These are phyloP conservation scores for Conringia planisiliqua DNA, from an alignment of 345 rosid genomes.

Conservation along the genomic window DNA sequence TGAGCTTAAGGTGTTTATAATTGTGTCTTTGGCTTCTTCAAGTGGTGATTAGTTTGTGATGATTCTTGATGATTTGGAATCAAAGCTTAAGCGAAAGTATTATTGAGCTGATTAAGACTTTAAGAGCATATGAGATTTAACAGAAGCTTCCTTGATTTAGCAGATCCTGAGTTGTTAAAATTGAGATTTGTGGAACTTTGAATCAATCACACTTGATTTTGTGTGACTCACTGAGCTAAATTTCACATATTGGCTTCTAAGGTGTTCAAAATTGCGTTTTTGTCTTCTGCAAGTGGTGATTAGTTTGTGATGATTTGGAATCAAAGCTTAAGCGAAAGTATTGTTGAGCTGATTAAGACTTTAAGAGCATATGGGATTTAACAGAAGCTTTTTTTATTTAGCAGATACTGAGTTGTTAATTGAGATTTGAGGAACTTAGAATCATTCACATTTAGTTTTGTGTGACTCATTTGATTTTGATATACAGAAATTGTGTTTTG, in stretches of 20 bases:
- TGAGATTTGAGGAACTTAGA: not conserved
- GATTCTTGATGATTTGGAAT: not conserved
- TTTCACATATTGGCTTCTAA: too few species aligned
- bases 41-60: not conserved
- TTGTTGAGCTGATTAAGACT: too few species aligned
- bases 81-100: not conserved
- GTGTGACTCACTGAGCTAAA: not conserved
- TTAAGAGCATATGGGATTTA: not conserved
- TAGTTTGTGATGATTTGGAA: too few species aligned
- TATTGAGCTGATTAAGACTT: too few species aligned
- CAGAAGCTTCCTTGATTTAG: not conserved
- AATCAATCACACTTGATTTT: not conserved
- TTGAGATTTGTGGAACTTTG: not conserved
- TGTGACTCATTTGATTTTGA: not conserved
- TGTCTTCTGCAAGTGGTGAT: too few species aligned
- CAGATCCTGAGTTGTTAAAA: not conserved
- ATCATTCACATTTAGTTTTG: not conserved
- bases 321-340: too few species aligned
- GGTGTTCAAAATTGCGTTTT: too few species aligned
- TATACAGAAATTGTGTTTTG: not conserved
- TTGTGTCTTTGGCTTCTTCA: not conserved
- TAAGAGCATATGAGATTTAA: not conserved
- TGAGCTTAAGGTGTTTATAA: not conserved
- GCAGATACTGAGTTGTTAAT: not conserved
- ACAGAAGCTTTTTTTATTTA: not conserved